Evolutionary conservation across 2,329 filamentous ascomycete species (phyloP).

Genomic region (Trichoderma asperellum): DNA sequence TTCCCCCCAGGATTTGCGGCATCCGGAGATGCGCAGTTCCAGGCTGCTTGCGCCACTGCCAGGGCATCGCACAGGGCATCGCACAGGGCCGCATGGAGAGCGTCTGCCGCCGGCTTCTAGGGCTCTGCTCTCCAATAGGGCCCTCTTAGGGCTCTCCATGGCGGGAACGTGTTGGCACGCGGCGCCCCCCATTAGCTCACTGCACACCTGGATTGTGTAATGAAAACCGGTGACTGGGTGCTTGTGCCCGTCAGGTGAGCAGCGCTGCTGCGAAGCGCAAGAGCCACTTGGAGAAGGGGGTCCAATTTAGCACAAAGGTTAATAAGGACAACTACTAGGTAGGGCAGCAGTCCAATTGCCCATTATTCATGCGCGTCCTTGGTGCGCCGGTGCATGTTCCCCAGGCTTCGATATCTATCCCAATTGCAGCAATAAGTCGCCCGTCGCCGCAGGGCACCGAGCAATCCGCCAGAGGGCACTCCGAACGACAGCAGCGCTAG

Average conservation of each 20-base stretch:
- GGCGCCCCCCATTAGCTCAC: conserved; percentile 38
- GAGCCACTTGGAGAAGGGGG: conserved; percentile 21
- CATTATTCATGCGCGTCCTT: not conserved
- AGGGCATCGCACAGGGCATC: not conserved
- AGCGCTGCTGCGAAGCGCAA: conserved; percentile 22
- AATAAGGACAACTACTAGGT: not conserved
- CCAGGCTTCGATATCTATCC: not conserved
- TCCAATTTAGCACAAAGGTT: not conserved
- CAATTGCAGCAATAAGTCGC: conserved; percentile 1
- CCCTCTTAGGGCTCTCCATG: conserved; percentile 14
- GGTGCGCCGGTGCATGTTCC: not conserved
- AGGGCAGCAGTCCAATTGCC: not conserved
- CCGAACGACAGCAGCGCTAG: not conserved
- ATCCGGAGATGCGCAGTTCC: conserved; percentile 10
- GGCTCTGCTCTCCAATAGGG: conserved; percentile 25
- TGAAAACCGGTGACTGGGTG: conserved; percentile 51
- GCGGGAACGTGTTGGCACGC: conserved; percentile 29
- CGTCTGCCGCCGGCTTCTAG: conserved; percentile 9
- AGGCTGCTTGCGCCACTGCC: conserved; percentile 16
- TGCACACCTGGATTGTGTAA: conserved; percentile 51
- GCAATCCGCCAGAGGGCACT: not conserved
- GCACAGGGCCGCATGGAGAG: not conserved
- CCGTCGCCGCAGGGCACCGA: not conserved
- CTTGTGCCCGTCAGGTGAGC: conserved; percentile 30
- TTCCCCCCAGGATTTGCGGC: conserved; percentile 7